Conservation (phyloP, 75 land plant species). For the Isoetes taiwanensis region DNA sequence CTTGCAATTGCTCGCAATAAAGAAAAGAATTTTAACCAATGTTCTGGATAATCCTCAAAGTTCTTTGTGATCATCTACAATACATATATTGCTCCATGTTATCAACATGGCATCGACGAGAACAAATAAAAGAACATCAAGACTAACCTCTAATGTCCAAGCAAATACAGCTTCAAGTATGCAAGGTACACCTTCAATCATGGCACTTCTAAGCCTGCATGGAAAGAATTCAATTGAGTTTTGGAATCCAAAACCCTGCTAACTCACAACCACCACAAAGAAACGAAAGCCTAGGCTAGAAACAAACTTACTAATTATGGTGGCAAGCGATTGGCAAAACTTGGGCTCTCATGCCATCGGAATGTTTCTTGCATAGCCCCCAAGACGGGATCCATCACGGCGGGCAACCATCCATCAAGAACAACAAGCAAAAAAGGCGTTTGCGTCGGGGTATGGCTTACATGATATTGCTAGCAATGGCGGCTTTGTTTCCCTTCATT, state of each 20-base stretch:
- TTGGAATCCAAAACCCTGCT: neutral
- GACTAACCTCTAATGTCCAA: conserved; percentile 1
- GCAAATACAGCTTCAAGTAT: conserved; percentile 6
- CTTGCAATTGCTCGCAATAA: neutral
- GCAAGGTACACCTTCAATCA: conserved; percentile 3
- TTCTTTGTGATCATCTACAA: conserved; percentile 7
- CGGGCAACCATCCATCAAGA: no score
- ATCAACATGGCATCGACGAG: neutral
- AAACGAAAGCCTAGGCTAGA: no score
- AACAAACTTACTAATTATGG: neutral
- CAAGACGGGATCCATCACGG: conserved; percentile 2
- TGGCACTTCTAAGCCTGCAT: neutral
- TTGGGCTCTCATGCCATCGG: neutral
- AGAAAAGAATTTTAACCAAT: conserved; percentile 1
- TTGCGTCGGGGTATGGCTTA: no score
- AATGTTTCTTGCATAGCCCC: neutral
- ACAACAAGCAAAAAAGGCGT: no score
- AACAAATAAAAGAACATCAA: no score
- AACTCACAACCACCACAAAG: neutral
- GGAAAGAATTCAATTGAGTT: neutral
- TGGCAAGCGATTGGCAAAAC: neutral
- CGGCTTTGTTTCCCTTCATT: no score
- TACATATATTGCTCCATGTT: neutral
- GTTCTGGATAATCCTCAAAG: conserved; percentile 8
- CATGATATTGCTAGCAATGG: no score